Evolutionary conservation across 345 rosid species (phyloP), one percentile per base, ranked within the genome.

Genomic region (Lenwebbia sp.): DNA sequence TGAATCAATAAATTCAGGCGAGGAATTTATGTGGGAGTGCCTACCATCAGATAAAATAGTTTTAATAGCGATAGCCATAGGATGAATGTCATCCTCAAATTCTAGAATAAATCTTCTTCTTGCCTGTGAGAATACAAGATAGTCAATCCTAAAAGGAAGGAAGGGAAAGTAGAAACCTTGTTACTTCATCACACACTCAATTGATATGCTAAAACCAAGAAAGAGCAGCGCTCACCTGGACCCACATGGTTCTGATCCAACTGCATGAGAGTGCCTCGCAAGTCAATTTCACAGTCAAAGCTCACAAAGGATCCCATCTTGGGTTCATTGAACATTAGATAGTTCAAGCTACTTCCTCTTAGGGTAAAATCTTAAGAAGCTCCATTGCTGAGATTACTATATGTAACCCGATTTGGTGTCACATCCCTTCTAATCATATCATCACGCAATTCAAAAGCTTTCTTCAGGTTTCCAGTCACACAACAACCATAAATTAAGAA

Each of bases 401-500:
- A 56, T 25, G 91, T 85, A 65, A 40, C 55, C 62, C 10, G 84
- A 86, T 88, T 92, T 23, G 89, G 93, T 83, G 86, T 90, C 84
- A 92, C 54, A 82, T 94, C 95, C 81, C 93, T 91, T 88, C 89
- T 93, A 83, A 90, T 82, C 98, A 96, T 96, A 83, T 95, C 97
- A 89, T 90, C 94, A 13, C 90, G 91, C 91, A 95, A 87, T 83
- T 94, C 97, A 88, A 84, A 70, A 19, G 98, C 99, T 84, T 90
- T 94, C 76, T 74, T 84, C 47, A 90, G 76, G 85, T 93, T 92
- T 86, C 99, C 98, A 0, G 89, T 86, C 83, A 93, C 87, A 54
- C 95, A 96, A 85, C 97, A 94, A 17, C 97, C 98, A 19, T 91
- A 78, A 84, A 96, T 94, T 90, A 97, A 50, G 86, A 92, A 89